phyloP scores from a whole-genome alignment of 2,329 filamentous ascomycete genomes.

The Drechslera avenae region DNA sequence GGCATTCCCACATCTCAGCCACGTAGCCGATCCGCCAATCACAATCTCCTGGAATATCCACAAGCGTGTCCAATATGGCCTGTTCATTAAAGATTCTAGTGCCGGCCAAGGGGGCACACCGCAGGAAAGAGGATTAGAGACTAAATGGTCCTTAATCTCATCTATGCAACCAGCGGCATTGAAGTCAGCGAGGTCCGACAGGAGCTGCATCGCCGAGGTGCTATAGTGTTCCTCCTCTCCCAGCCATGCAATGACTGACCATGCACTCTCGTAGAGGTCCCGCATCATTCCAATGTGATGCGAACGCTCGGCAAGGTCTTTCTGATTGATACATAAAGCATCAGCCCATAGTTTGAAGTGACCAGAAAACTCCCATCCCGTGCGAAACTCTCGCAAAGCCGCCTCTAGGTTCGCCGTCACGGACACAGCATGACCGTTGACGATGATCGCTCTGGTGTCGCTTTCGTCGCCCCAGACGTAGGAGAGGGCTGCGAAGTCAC shows the following conservation, averaged over 20 bases:
- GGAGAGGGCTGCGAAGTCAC: background rate
- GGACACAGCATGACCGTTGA: too few relatives aligned
- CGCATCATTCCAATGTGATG: background rate
- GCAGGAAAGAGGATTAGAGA: too few relatives aligned
- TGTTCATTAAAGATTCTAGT: background rate
- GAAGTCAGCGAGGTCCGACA: background rate
- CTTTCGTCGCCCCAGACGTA: too few relatives aligned
- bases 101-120: background rate
- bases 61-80: background rate
- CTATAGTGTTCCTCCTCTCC: background rate
- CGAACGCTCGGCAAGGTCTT: background rate
- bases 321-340: background rate
- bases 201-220: background rate
- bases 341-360: background rate
- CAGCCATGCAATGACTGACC: background rate
- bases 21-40: background rate
- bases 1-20: background rate
- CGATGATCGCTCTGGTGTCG: too few relatives aligned
- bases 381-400: too few relatives aligned
- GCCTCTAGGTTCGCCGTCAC: too few relatives aligned
- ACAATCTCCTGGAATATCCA: conserved; percentile 1
- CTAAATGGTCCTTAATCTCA: too few relatives aligned
- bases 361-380: background rate
- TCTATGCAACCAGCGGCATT: background rate
- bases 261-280: background rate